These are phyloP conservation scores for Ganoderma sinense DNA, from an alignment of 1,284 basidiomycete species.

Conservation along the genomic window DNA sequence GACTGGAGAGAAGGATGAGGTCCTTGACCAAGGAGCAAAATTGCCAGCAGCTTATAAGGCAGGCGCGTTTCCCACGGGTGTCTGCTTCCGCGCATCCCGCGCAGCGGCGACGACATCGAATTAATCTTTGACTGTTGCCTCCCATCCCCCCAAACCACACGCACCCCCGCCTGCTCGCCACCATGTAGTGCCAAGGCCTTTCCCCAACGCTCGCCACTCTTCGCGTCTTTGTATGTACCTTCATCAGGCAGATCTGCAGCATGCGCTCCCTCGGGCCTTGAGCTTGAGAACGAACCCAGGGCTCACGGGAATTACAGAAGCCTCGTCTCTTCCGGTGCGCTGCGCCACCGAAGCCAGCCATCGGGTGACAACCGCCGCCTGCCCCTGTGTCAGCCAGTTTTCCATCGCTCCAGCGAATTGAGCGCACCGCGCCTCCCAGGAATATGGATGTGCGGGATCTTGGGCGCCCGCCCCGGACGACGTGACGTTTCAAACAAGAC, in stretches of 20 bases:
- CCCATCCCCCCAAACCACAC: not conserved
- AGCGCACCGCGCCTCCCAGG: not conserved
- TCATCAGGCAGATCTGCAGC: conserved; percentile 14
- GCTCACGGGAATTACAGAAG: conserved; percentile 1
- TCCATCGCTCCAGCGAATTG: not conserved
- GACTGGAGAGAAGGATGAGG: conserved; percentile 29
- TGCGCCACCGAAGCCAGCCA: conserved; percentile 3
- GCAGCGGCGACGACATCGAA: conserved; percentile 2
- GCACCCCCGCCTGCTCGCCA: not conserved
- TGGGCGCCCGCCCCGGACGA: not conserved
- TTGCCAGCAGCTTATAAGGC: conserved; percentile 24
- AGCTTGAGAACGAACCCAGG: conserved; percentile 2
- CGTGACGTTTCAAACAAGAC: not conserved
- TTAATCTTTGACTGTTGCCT: not conserved
- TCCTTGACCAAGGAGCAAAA: conserved; percentile 31
- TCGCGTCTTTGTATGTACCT: not conserved
- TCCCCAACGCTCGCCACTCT: not conserved
- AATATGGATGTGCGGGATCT: not conserved
- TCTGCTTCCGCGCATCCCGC: conserved; percentile 10
- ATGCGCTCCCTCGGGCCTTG: not conserved
- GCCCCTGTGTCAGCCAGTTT: not conserved
- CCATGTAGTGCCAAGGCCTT: not conserved
- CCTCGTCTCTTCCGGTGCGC: not conserved
- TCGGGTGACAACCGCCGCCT: not conserved
- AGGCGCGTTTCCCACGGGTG: conserved; percentile 30